These are phyloP conservation scores for Trichocladium antarcticum DNA, from an alignment of 495 filamentous ascomycete genomes.

Conservation along the genomic window DNA sequence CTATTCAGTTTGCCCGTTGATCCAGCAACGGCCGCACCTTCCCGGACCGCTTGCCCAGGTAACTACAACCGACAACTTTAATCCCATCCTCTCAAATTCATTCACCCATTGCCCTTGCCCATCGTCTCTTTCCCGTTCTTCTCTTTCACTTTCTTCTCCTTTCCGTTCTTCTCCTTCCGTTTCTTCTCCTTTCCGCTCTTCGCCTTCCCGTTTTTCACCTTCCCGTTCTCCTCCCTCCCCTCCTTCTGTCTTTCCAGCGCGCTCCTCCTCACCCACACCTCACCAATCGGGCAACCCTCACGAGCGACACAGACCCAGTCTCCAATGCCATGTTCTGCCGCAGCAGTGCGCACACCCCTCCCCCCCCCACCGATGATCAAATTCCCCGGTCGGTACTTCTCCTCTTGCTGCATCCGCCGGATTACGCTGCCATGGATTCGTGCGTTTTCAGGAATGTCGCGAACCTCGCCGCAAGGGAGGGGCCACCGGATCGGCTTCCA, in stretches of 20 bases:
- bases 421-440: conserved; percentile 66
- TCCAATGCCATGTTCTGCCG: conserved; percentile 52
- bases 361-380: conserved; percentile 73
- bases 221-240: background rate
- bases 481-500: conserved; percentile 81
- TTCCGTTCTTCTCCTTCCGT: too few species aligned
- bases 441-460: conserved; percentile 64
- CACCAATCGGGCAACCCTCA: conserved; percentile 55
- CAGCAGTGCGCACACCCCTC: conserved; percentile 49
- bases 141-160: too few species aligned
- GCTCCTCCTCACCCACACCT: conserved; percentile 42
- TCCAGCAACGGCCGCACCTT: too few species aligned
- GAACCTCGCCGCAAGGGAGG: conserved; percentile 64
- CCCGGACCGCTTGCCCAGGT: too few species aligned
- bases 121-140: too few species aligned
- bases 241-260: conserved; percentile 10
- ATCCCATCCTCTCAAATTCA: too few species aligned
- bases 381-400: conserved; percentile 66
- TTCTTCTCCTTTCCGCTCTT: too few species aligned
- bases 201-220: too few species aligned
- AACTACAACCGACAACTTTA: too few species aligned
- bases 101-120: too few species aligned
- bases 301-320: conserved; percentile 58
- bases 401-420: conserved; percentile 54
- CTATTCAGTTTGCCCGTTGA: too few species aligned